Evolutionary conservation across 257 asterid species (phyloP), one percentile per base, ranked within the genome.

Genomic region (Linaria vulgaris): DNA sequence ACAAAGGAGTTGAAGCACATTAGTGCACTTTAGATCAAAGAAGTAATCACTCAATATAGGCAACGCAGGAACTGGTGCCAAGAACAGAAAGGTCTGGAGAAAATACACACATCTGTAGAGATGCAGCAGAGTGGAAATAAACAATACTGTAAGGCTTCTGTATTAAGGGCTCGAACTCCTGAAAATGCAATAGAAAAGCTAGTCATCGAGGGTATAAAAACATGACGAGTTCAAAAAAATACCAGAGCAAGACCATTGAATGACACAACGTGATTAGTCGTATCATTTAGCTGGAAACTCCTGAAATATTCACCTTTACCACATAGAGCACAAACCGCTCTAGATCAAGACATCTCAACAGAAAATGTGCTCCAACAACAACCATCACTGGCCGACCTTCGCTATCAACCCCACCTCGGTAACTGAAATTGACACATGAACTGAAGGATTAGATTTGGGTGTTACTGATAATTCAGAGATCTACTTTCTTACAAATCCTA

Each of bases 131-230:
- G 70, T 94, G 99, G 77, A 94, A 76, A 78, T 94, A 94, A 59
- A 87, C 99, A 69, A 90, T 79, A 1, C 92, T 41, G 70, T 87
- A 94, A 55, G 99, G 97, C 88, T 94, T 94, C 83, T 94, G 96
- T 61, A 94, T 85, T 83, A 94, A 70, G 63, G 99, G 95, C 74
- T 94, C 99, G 38, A 94, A 94, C 83, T 94, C 99, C 99, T 94
- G 90, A 74, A 67, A 76, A 69, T 56, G 56, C 38, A 31, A 70
- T 3, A 57, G 23, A 34, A 23, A 66, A 56, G 34, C 69, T 56
- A 47, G 64, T 45, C 52, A 48, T 58, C 55, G 1, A 19, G 61
- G 10, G 16, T 21, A 50, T 60, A 44, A 6, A 37, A 65, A 39
- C 25, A 58, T 9, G 0, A n/a, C n/a, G 37, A 11, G 22, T 52